Evolutionary conservation across 2,329 filamentous ascomycete species (phyloP).

Genomic region (Chrysosporium queenslandicum): DNA sequence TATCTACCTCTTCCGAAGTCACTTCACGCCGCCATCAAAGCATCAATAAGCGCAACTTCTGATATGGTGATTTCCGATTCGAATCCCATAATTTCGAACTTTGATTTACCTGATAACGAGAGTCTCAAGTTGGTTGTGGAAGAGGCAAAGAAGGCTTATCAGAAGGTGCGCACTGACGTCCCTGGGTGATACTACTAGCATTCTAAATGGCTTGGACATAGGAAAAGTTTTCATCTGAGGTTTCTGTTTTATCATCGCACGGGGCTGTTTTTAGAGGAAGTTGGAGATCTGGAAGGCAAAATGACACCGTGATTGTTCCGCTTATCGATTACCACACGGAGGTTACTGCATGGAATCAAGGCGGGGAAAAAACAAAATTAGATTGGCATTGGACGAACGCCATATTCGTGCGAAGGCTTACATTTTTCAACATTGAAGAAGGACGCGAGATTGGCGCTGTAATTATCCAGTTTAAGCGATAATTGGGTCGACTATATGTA

Average conservation of each 20-base stretch:
- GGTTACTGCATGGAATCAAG: conserved; percentile 9
- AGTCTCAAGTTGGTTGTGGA: conserved; percentile 4
- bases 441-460: conserved; percentile 8
- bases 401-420: conserved; percentile 7
- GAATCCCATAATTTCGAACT: conserved; percentile 2
- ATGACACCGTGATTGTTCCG: conserved; percentile 11
- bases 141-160: conserved; percentile 6
- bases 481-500: not conserved
- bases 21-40: conserved; percentile 6
- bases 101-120: conserved; percentile 9
- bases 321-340: conserved; percentile 8
- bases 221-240: conserved; percentile 1
- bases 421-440: conserved; percentile 9
- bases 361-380: conserved; percentile 7
- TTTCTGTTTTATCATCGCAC: conserved; percentile 7
- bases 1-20: conserved; percentile 10
- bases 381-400: conserved; percentile 11
- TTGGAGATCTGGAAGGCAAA: conserved; percentile 3
- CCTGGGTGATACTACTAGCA: conserved; percentile 1
- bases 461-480: not conserved
- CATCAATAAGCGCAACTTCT: conserved; percentile 5
- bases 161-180: conserved; percentile 4
- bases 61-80: conserved; percentile 7
- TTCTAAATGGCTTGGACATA: no score
- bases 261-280: conserved; percentile 12